Evolutionary conservation across 345 rosid genomes (phyloP).

Genomic region (Camelina sativa): DNA sequence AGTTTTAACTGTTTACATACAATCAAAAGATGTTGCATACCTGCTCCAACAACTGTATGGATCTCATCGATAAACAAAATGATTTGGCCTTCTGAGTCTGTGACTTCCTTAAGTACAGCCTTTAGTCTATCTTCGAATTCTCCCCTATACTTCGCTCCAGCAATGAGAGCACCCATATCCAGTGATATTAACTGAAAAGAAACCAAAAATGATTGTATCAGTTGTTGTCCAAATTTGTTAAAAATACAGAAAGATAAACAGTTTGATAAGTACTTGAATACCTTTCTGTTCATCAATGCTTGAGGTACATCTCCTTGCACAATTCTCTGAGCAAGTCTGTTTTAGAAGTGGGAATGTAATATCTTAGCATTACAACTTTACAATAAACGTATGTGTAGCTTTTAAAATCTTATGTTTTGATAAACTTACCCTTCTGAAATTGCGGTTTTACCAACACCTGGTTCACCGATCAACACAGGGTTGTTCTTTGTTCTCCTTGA

Average conservation of each 20-base stretch:
- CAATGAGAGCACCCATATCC: slow-evolving; percentile 98
- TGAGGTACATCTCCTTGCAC: slow-evolving; percentile 99
- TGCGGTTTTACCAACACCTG: slow-evolving; percentile 99
- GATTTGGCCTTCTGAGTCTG: slow-evolving; percentile 93
- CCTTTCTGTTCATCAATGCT: slow-evolving; percentile 97
- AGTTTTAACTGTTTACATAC: neutral
- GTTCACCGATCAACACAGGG: slow-evolving; percentile 97
- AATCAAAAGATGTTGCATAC: slow-evolving; percentile 46
- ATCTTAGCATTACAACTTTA: slow-evolving; percentile 4
- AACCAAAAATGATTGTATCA: neutral
- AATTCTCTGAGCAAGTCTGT: slow-evolving; percentile 99
- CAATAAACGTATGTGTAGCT: slow-evolving; percentile 1
- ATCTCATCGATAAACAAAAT: slow-evolving; percentile 97
- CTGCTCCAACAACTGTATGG: slow-evolving; percentile 99
- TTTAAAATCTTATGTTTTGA: neutral
- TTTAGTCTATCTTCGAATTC: slow-evolving; percentile 99
- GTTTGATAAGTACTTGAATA: slow-evolving; percentile 25
- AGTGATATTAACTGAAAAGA: slow-evolving; percentile 83
- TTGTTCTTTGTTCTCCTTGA: slow-evolving; percentile 99
- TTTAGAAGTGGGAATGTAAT: slow-evolving; percentile 22
- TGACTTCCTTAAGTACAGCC: slow-evolving; percentile 96
- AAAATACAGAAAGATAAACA: neutral
- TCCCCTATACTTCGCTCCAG: slow-evolving; percentile 98
- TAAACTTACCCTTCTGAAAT: slow-evolving; percentile 90
- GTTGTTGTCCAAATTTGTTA: neutral